These are phyloP conservation scores for Cladosporium velox DNA, from an alignment of 2,329 filamentous ascomycete genomes.

Conservation along the genomic window DNA sequence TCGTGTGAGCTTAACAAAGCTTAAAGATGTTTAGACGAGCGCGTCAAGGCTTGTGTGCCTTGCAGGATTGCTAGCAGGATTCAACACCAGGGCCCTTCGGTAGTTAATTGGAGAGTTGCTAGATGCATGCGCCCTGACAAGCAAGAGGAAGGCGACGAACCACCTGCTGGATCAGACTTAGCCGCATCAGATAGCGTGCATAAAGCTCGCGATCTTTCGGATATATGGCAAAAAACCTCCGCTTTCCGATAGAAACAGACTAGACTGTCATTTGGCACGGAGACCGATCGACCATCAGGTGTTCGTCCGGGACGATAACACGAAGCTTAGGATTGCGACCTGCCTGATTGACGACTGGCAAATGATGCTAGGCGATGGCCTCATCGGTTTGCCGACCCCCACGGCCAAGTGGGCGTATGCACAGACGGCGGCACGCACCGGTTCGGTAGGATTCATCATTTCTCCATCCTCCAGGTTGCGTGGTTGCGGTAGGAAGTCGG, in stretches of 20 bases:
- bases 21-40: neutral
- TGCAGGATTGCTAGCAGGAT: neutral
- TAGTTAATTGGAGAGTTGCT: neutral
- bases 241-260: neutral
- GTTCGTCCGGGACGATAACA: neutral
- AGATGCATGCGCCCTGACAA: neutral
- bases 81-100: neutral
- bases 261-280: neutral
- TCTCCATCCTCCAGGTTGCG: neutral
- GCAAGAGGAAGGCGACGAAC: neutral
- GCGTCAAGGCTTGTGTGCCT: slow-evolving; percentile 1
- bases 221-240: neutral
- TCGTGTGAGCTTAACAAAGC: slow-evolving; percentile 6
- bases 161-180: slow-evolving; percentile 10
- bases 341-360: neutral
- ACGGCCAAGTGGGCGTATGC: neutral
- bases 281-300: neutral
- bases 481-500: neutral
- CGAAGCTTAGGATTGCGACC: neutral
- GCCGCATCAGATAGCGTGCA: neutral
- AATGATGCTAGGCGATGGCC: neutral
- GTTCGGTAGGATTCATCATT: neutral
- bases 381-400: neutral
- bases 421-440: neutral
- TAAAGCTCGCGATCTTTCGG: neutral